These are phyloP conservation scores for Coniella vitis DNA, from an alignment of 2,329 filamentous ascomycete genomes.

Conservation along the genomic window DNA sequence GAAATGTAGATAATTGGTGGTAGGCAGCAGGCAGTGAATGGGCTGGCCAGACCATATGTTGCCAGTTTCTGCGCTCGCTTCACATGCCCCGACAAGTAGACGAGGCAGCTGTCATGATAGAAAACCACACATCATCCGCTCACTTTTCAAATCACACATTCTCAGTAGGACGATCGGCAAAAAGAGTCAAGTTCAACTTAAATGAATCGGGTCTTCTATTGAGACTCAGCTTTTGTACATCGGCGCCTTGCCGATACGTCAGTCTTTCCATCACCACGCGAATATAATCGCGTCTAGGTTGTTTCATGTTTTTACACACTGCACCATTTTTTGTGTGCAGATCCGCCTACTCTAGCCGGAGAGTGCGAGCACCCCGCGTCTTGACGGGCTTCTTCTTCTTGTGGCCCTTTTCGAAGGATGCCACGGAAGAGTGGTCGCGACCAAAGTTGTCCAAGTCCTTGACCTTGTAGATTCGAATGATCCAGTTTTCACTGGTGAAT, in stretches of 20 bases:
- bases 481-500: conserved; percentile 99
- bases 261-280: conserved; percentile 1
- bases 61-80: too few species aligned
- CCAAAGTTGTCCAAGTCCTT: conserved; percentile 97
- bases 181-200: background rate
- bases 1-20: too few species aligned
- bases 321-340: background rate
- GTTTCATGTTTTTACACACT: conserved; percentile 11
- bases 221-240: conserved; percentile 15
- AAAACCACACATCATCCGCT: too few species aligned
- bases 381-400: conserved; percentile 76
- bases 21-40: too few species aligned
- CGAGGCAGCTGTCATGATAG: too few species aligned
- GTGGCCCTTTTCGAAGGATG: conserved; percentile 68
- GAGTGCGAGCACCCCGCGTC: conserved; percentile 63
- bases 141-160: too few species aligned
- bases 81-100: too few species aligned
- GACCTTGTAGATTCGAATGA: conserved; percentile 99
- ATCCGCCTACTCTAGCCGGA: conserved; percentile 60
- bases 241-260: conserved; percentile 7
- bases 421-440: conserved; percentile 67
- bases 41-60: too few species aligned
- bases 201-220: conserved; percentile 11
- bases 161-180: too few species aligned
- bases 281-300: conserved; percentile 9